A percentile compares a stretch with the other conserved stretches of the same genome.
Evolutionary conservation across 2,329 filamentous ascomycete species (phyloP).

Genomic region (Xylogone sp.): DNA sequence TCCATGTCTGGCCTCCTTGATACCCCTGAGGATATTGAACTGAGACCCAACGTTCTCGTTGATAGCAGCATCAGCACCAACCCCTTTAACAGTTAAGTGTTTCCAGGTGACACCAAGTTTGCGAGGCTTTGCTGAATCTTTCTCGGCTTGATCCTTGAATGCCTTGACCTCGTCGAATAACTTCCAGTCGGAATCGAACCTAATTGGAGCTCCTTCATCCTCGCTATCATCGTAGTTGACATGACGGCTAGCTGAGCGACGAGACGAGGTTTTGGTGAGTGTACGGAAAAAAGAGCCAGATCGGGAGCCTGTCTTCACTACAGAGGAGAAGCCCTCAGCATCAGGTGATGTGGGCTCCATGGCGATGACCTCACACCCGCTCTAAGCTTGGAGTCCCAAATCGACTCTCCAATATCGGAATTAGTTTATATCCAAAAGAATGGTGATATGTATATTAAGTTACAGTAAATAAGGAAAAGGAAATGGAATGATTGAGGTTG

Average conservation of each 20-base stretch:
- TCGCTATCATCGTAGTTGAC: constrained; percentile 16
- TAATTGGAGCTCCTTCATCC: constrained; percentile 15
- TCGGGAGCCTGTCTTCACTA: background rate
- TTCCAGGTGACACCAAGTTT: constrained; percentile 27
- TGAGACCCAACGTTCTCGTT: constrained; percentile 25
- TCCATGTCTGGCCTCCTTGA: constrained; percentile 50
- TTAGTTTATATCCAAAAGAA: background rate
- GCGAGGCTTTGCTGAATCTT: constrained; percentile 50
- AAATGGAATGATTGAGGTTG: too few relatives aligned
- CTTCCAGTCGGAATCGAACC: constrained; percentile 19
- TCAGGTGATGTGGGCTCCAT: background rate
- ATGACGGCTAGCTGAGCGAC: constrained; percentile 5
- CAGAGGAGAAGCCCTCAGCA: background rate
- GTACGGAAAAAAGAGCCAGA: constrained; percentile 7
- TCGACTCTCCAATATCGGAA: too few relatives aligned
- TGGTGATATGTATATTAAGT: background rate
- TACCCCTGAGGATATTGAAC: constrained; percentile 15
- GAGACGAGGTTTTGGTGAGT: constrained; percentile 13
- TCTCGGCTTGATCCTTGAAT: constrained; percentile 37
- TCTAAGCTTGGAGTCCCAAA: too few relatives aligned
- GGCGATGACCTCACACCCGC: background rate
- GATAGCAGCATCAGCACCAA: constrained; percentile 24
- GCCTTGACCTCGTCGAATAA: constrained; percentile 24
- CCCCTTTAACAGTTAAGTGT: constrained; percentile 24
- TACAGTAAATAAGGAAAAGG: background rate